Percentiles rank a stretch among this genome's conserved stretches.
Evolutionary conservation across 208 protist species (phyloP).

Genomic region (Porcisia deanei): DNA sequence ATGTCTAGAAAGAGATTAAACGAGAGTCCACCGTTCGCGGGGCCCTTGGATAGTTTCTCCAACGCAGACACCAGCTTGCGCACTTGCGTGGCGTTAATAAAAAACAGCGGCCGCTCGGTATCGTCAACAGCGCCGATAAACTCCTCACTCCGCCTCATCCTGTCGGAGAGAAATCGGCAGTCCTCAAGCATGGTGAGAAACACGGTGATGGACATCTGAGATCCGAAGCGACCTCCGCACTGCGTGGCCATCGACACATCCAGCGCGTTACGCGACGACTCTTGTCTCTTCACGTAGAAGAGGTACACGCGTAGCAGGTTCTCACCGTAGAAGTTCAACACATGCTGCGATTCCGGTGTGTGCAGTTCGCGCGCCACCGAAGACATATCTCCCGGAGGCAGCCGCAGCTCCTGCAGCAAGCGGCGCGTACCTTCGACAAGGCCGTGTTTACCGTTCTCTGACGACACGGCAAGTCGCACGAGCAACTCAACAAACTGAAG

Average conservation of each 20-base stretch:
- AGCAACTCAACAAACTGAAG: conserved; percentile 80
- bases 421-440: conserved; percentile 52
- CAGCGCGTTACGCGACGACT: conserved; percentile 35
- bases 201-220: conserved; percentile 46
- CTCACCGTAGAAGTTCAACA: conserved; percentile 70
- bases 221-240: conserved; percentile 67
- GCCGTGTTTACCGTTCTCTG: conserved; percentile 29
- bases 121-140: conserved; percentile 2
- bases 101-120: conserved; percentile 28
- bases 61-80: conserved; percentile 33
- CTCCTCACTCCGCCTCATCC: conserved; percentile 9
- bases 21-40: conserved; percentile 45
- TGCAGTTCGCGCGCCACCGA: conserved; percentile 38
- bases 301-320: conserved; percentile 80
- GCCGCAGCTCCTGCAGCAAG: conserved; percentile 44
- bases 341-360: conserved; percentile 44
- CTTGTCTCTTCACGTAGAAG: conserved; percentile 81
- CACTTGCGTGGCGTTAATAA: conserved; percentile 48
- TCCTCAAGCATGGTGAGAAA: conserved; percentile 70
- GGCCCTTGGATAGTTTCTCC: conserved; percentile 17
- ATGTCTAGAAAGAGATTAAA: conserved; percentile 79
- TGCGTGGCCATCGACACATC: conserved; percentile 49
- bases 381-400: conserved; percentile 27
- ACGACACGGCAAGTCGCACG: conserved; percentile 52
- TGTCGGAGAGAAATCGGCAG: conserved; percentile 56